Evolutionary conservation across 495 filamentous ascomycete genomes (phyloP).

Genomic region (Rhizodiscina lignyota): DNA sequence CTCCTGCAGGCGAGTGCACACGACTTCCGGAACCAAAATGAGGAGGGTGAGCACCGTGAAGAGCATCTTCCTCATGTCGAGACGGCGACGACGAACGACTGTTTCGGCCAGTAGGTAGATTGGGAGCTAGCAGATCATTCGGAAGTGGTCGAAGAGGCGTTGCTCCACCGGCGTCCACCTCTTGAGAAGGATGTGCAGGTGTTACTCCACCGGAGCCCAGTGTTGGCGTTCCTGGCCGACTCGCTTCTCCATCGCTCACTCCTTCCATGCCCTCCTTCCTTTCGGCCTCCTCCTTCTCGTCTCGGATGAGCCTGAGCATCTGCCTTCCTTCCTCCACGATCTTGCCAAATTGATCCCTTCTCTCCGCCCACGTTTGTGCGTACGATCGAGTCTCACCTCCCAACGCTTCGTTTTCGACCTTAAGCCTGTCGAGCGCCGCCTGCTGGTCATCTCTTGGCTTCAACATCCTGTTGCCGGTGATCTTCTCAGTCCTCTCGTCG

Average conservation of each 20-base stretch:
- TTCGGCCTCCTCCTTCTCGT: slow-evolving; percentile 83
- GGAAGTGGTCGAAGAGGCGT: too few species aligned
- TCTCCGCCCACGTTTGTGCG: slow-evolving; percentile 67
- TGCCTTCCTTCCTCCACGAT: slow-evolving; percentile 87
- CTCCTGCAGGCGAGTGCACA: neutral
- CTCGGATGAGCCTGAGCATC: slow-evolving; percentile 68
- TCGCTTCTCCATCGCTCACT: slow-evolving; percentile 48
- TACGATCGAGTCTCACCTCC: slow-evolving; percentile 71
- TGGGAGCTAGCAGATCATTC: too few species aligned
- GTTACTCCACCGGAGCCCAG: slow-evolving; percentile 31
- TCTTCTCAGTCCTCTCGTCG: slow-evolving; percentile 72
- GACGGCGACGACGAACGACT: too few species aligned
- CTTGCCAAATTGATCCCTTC: slow-evolving; percentile 71
- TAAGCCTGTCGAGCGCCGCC: slow-evolving; percentile 58
- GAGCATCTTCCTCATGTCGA: too few species aligned
- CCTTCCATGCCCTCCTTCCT: slow-evolving; percentile 69
- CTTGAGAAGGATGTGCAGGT: slow-evolving; percentile 31
- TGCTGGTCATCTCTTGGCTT: slow-evolving; percentile 71
- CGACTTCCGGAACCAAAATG: too few species aligned
- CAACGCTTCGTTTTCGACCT: slow-evolving; percentile 75
- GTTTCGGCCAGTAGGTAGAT: too few species aligned
- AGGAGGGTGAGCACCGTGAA: too few species aligned
- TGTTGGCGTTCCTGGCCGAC: slow-evolving; percentile 28
- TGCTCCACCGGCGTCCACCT: slow-evolving; percentile 8
- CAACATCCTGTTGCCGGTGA: slow-evolving; percentile 64